Conservation (phyloP, 768 basidiomycete species). For the Megacollybia marginata region DNA sequence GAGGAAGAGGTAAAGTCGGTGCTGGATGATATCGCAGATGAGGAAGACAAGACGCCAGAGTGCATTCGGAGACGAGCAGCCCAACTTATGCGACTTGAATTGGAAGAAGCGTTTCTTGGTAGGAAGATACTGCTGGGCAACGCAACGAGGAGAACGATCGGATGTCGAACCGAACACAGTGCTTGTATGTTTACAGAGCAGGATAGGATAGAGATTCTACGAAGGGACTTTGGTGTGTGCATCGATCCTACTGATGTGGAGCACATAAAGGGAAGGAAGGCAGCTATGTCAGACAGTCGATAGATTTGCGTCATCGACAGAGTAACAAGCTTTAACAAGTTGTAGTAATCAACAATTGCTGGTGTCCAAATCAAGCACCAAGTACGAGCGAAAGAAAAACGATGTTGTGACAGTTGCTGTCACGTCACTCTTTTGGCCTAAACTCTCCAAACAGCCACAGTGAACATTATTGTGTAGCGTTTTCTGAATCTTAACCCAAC, state of each 20-base stretch:
- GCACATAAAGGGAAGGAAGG: constrained; percentile 16
- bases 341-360: too few relatives aligned
- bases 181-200: constrained; percentile 15
- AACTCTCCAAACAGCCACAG: too few relatives aligned
- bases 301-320: too few relatives aligned
- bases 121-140: constrained; percentile 15
- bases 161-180: constrained; percentile 14
- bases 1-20: constrained; percentile 10
- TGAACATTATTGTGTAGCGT: too few relatives aligned
- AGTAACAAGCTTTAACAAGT: too few relatives aligned
- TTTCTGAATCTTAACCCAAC: too few relatives aligned
- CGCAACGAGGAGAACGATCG: constrained; percentile 17
- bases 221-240: constrained; percentile 19
- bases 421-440: too few relatives aligned
- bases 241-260: constrained; percentile 13
- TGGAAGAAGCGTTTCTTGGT: constrained; percentile 2
- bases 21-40: too few relatives aligned
- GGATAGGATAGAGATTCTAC: constrained; percentile 20
- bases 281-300: constrained; percentile 10
- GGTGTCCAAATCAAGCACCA: too few relatives aligned
- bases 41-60: background rate
- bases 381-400: too few relatives aligned
- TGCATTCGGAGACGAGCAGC: background rate
- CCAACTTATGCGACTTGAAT: background rate
- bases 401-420: too few relatives aligned